Conservation (phyloP, 331 rosid species). For the Cucumis variabilis region DNA sequence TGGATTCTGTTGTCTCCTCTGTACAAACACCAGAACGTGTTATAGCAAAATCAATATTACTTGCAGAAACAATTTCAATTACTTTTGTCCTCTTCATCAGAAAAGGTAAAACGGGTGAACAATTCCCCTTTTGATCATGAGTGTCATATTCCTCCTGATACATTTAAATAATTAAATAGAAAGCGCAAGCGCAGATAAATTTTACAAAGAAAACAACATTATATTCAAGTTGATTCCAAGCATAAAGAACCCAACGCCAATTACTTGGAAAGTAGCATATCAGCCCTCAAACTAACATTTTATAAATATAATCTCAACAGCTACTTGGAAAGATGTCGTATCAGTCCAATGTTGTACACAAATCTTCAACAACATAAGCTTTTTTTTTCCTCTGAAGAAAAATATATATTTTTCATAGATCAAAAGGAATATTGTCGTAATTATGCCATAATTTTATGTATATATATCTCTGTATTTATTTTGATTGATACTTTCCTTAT, state of each 20-base stretch:
- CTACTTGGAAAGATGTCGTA: not conserved
- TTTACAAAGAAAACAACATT: constrained; percentile 5
- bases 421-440: too few relatives aligned
- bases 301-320: not conserved
- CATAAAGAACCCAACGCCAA: not conserved
- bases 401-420: too few relatives aligned
- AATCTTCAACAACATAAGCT: not conserved
- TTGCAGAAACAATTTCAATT: constrained; percentile 96
- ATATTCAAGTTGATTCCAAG: not conserved
- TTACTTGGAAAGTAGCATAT: not conserved
- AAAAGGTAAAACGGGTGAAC: constrained; percentile 80
- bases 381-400: too few relatives aligned
- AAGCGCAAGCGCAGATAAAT: not conserved
- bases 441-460: too few relatives aligned
- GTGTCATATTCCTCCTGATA: constrained; percentile 95
- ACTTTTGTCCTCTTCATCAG: constrained; percentile 91
- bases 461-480: too few relatives aligned
- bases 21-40: constrained; percentile 99
- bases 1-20: too few relatives aligned
- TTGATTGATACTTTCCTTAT: too few relatives aligned
- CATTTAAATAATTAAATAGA: constrained; percentile 18
- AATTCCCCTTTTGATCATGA: constrained; percentile 97
- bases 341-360: not conserved
- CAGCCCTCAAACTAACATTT: not conserved
- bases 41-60: constrained; percentile 95